Base-by-base conservation (phyloP, 2,329 filamentous ascomycete species). In the Emericellopsis atlantica region DNA sequence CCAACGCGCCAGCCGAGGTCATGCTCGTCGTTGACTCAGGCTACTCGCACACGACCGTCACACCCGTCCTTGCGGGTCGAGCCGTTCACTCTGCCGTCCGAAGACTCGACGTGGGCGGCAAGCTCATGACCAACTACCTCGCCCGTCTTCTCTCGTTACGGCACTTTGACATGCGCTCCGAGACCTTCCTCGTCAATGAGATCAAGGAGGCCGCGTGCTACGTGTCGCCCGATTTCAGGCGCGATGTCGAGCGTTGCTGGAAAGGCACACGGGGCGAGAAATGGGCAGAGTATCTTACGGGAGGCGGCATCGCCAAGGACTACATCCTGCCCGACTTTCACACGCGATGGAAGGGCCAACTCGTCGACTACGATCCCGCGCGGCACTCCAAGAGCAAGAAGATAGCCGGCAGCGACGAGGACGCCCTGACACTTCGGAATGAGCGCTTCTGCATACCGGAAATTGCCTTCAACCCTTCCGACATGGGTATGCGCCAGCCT, bases 141-240 rank as follows among this genome's bases (percentile, higher is more conserved):
- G 90, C 92, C 37, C 84, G 92, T 43, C 72, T 94, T 14, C 78
- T 96, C 15, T 95, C 89, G 1, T 72, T 93, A 12, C 81, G 92
- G 6, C 88, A 95, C 54, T 95, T 93, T 60, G 90, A 95, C 57
- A 89, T 98, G 78, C 79, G 92, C 46, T 89, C 94, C 58, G 92
- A 98, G 52, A 82, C 84, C 1, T 81, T 93, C 58, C 81, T 96
- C 39, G 87, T 95, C 56, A 95, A 95, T 53, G 85, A 95, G 58
- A 89, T 96, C 60, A 98, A 98, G 56, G 92, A 98, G 57, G 73
- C 81, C 5, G 79, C 84, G 1, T 94, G 86, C 55, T 96, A 84
- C 51, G 79, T 95, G 10, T 83, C 84, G 3, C 65, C 75, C 1
- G 78, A 93, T 54, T 95, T 96, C 58, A 66, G 70, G 22, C 54